phyloP scores from a whole-genome alignment of 1,284 basidiomycete species.

The Phlebopus sp. region DNA sequence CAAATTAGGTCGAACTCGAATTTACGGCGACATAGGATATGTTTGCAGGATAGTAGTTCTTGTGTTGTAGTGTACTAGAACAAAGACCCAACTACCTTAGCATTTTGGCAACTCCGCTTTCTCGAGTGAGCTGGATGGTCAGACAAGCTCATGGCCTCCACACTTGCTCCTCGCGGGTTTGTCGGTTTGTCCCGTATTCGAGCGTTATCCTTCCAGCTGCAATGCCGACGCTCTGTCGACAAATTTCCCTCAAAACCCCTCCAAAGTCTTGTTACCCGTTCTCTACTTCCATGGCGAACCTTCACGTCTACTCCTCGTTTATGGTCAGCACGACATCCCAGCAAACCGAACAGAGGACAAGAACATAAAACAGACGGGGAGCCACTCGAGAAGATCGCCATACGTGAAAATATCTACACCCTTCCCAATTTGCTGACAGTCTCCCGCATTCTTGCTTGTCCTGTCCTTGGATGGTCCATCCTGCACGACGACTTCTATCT shows the following conservation, averaged over 20 bases:
- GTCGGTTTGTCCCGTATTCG: constrained; percentile 10
- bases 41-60: too few species aligned
- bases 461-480: constrained; percentile 90
- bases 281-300: constrained; percentile 7
- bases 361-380: constrained; percentile 2
- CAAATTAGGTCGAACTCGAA: background rate
- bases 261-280: background rate
- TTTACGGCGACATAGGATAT: too few species aligned
- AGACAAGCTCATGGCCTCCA: constrained; percentile 20
- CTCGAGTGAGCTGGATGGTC: background rate
- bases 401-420: constrained; percentile 92
- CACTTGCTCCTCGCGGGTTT: constrained; percentile 5
- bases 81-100: too few species aligned
- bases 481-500: constrained; percentile 77
- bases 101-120: too few species aligned
- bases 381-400: constrained; percentile 19
- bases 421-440: constrained; percentile 89
- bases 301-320: constrained; percentile 12
- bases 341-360: constrained; percentile 4
- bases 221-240: background rate
- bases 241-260: background rate
- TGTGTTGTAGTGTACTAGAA: too few species aligned
- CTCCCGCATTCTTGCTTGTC: constrained; percentile 85
- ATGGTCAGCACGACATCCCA: constrained; percentile 11
- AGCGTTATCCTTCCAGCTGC: background rate